Conservation (phyloP, 1,139 yeast genomes). For the Candida sanyaensis region DNA sequence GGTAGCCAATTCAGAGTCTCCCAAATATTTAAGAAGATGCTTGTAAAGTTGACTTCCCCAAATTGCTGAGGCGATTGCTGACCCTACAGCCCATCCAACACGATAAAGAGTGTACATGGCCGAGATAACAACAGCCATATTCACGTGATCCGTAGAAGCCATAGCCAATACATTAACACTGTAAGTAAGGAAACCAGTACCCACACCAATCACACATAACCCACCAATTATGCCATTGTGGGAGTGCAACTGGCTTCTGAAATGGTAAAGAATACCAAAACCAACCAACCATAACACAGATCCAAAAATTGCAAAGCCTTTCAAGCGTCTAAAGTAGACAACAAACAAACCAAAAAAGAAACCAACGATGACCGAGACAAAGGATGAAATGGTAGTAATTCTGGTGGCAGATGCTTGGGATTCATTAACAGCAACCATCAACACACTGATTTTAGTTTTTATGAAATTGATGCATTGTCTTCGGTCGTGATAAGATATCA, state of each 20-base stretch:
- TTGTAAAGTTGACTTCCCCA: conserved; percentile 35
- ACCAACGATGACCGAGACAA: conserved; percentile 35
- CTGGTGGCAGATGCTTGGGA: conserved; percentile 35
- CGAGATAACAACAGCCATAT: conserved; percentile 38
- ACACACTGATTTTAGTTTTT: no score
- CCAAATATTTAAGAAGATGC: conserved; percentile 19
- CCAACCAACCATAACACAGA: conserved; percentile 37
- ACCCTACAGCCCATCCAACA: conserved; percentile 38
- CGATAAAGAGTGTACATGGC: conserved; percentile 34
- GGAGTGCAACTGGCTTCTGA: conserved; percentile 30
- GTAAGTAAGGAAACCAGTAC: conserved; percentile 39
- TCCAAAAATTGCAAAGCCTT: conserved; percentile 35
- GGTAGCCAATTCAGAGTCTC: conserved; percentile 23
- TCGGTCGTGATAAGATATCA: no score
- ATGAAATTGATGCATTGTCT: no score
- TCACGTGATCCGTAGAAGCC: conserved; percentile 37
- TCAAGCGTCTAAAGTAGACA: conserved; percentile 30
- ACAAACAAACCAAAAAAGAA: conserved; percentile 34
- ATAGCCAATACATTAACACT: conserved; percentile 35
- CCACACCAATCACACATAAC: conserved; percentile 34
- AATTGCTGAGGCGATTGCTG: conserved; percentile 39
- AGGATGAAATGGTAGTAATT: conserved; percentile 32
- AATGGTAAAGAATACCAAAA: conserved; percentile 35
- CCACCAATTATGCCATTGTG: conserved; percentile 38
- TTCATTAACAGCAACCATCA: conserved; percentile 27